phyloP scores from a whole-genome alignment of 345 rosid species.

The Syzygium aqueum region DNA sequence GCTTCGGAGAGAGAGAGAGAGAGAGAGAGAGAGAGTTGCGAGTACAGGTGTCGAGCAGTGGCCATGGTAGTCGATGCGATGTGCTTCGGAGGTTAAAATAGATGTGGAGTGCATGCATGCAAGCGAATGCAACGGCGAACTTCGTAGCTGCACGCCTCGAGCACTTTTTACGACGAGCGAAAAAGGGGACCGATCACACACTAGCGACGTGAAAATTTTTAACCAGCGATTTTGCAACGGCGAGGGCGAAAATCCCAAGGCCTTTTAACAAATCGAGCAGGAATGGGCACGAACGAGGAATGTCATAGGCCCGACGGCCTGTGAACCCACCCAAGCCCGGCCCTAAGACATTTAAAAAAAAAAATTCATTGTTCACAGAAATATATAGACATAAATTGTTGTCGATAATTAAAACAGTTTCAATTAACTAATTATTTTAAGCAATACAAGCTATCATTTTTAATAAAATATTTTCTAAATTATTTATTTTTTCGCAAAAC shows the following conservation, averaged over 20 bases:
- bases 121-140: background rate
- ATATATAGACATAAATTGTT: too few relatives aligned
- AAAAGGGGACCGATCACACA: too few relatives aligned
- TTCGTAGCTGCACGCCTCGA: background rate
- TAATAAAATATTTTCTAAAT: background rate
- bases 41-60: background rate
- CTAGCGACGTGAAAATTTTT: too few relatives aligned
- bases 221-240: too few relatives aligned
- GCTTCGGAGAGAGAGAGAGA: background rate
- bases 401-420: too few relatives aligned
- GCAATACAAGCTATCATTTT: accelerated
- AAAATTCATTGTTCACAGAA: too few relatives aligned
- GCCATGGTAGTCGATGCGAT: background rate
- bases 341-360: background rate
- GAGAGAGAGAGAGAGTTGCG: background rate
- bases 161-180: too few relatives aligned
- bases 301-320: background rate
- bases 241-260: too few relatives aligned
- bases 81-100: too few relatives aligned
- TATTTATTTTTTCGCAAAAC: background rate
- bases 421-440: too few relatives aligned
- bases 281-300: accelerated
- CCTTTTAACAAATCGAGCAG: background rate
- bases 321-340: background rate
- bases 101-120: background rate